These are phyloP conservation scores for Picea engelmannii DNA, from an alignment of 83 land plant species.

Conservation along the genomic window DNA sequence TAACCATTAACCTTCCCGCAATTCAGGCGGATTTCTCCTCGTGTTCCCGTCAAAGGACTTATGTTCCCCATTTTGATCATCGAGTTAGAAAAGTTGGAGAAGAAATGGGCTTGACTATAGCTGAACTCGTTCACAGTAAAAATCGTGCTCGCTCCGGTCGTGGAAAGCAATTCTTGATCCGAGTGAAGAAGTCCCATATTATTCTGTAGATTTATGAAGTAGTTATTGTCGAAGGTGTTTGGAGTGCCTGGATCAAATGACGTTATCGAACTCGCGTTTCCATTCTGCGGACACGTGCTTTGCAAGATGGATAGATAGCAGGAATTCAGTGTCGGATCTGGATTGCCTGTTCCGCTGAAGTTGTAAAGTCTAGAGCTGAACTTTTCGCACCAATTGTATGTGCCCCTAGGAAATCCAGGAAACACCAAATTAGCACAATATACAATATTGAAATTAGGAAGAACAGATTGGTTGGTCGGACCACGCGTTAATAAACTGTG, in stretches of 20 bases:
- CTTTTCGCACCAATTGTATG: constrained; percentile 12
- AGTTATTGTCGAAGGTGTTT: constrained; percentile 51
- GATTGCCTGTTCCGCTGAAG: too few species aligned
- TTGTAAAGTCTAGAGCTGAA: too few species aligned
- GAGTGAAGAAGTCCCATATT: constrained; percentile 49
- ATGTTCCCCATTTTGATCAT: constrained; percentile 62
- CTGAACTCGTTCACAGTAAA: constrained; percentile 26
- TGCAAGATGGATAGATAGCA: too few species aligned
- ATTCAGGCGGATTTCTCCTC: constrained; percentile 32
- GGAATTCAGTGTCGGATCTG: too few species aligned
- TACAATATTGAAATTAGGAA: too few species aligned
- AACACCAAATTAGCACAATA: too few species aligned
- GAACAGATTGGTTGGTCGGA: too few species aligned
- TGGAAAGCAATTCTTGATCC: constrained; percentile 25
- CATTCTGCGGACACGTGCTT: too few species aligned
- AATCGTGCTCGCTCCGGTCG: constrained; percentile 20
- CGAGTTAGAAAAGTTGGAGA: too few species aligned
- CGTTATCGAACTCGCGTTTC: too few species aligned
- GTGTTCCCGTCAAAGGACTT: constrained; percentile 45
- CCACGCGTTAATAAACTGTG: too few species aligned
- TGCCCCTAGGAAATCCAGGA: constrained; percentile 31
- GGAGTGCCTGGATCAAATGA: constrained; percentile 11
- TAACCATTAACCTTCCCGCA: constrained; percentile 35
- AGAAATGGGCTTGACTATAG: constrained; percentile 6
- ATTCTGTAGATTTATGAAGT: constrained; percentile 47